These are phyloP conservation scores for Colletotrichum chlorophyti DNA, from an alignment of 2,329 filamentous ascomycete species.

Conservation along the genomic window DNA sequence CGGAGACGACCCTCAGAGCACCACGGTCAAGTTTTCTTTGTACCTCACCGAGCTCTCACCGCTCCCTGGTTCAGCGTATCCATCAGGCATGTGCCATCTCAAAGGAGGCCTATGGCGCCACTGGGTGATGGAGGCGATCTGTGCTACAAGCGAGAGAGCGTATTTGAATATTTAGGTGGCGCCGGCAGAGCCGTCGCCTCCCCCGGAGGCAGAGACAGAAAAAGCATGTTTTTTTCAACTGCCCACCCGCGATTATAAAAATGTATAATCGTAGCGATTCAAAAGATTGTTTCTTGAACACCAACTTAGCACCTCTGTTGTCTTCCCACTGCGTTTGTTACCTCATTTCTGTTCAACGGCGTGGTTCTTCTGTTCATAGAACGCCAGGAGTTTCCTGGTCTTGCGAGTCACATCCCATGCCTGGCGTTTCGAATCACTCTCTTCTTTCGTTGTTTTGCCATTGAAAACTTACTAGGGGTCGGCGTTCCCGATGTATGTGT, in stretches of 20 bases:
- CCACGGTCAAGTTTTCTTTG: conserved; percentile 16
- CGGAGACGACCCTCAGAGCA: conserved; percentile 12
- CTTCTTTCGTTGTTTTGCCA: neutral
- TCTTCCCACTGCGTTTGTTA: neutral
- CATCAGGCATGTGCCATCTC: conserved; percentile 5
- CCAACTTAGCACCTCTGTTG: neutral
- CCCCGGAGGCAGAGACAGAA: neutral
- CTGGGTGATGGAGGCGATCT: conserved; percentile 1
- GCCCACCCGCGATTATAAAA: conserved; percentile 15
- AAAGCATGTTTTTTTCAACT: neutral
- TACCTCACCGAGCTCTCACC: neutral
- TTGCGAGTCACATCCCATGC: neutral
- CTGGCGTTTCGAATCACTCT: too few species aligned
- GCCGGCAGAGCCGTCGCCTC: conserved; percentile 16
- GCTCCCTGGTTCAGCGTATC: conserved; percentile 7
- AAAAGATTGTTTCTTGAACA: conserved; percentile 1
- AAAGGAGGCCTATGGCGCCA: neutral
- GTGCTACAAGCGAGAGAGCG: neutral
- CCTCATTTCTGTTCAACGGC: too few species aligned
- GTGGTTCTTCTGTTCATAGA: neutral
- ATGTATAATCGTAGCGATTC: conserved; percentile 28
- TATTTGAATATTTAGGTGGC: conserved; percentile 6
- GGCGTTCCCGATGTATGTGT: neutral
- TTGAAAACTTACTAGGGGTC: neutral
- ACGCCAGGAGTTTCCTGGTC: neutral